phyloP scores from a whole-genome alignment of 495 filamentous ascomycete species.

The Aspergillus kassunensis region DNA sequence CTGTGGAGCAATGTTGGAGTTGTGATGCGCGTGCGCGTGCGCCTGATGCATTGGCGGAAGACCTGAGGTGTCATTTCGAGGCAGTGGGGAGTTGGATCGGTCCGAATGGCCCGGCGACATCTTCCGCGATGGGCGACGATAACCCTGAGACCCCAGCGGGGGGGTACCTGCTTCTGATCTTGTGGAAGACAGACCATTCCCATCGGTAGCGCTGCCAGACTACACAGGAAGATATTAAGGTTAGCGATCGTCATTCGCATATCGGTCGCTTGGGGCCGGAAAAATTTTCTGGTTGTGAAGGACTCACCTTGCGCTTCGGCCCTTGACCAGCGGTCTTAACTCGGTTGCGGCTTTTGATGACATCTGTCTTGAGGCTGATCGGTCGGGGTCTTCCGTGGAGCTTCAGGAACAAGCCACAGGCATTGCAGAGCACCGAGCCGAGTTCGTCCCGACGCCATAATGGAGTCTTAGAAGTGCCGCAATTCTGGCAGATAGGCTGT shows the following conservation, averaged over 20 bases:
- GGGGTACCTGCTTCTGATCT: slow-evolving; percentile 56
- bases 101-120: slow-evolving; percentile 69
- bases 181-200: slow-evolving; percentile 53
- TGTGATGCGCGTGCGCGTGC: slow-evolving; percentile 39
- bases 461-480: slow-evolving; percentile 89
- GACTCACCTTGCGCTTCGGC: slow-evolving; percentile 81
- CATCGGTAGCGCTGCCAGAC: slow-evolving; percentile 50
- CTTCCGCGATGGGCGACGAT: slow-evolving; percentile 68
- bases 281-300: slow-evolving; percentile 25
- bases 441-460: slow-evolving; percentile 96
- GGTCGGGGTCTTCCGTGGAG: slow-evolving; percentile 89
- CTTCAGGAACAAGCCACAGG: slow-evolving; percentile 95
- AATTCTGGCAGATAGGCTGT: slow-evolving; percentile 98
- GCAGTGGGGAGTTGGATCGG: slow-evolving; percentile 79
- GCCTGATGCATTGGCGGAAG: slow-evolving; percentile 51
- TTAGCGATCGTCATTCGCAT: slow-evolving; percentile 29
- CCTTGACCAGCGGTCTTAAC: slow-evolving; percentile 87
- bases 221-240: slow-evolving; percentile 19
- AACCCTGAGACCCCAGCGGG: slow-evolving; percentile 46
- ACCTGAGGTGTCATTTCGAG: slow-evolving; percentile 78
- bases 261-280: slow-evolving; percentile 7
- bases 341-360: slow-evolving; percentile 98
- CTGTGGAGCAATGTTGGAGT: slow-evolving; percentile 71
- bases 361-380: slow-evolving; percentile 96
- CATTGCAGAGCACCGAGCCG: slow-evolving; percentile 98